Conservation (phyloP, 768 basidiomycete species). For the Rhodotorula taiwanensis region DNA sequence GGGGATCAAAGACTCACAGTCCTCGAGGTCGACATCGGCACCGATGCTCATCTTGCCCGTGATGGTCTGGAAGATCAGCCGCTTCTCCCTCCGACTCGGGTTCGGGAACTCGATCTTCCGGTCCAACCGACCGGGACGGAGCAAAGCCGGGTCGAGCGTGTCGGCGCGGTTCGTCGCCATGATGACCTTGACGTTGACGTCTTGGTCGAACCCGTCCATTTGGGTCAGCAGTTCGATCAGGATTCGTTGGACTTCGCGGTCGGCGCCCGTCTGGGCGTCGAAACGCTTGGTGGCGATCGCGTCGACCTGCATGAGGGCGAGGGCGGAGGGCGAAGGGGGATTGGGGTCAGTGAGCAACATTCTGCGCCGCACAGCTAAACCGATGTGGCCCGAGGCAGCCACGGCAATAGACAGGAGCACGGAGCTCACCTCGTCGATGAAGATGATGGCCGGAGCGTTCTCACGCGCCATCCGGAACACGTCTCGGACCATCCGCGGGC, state of each 20-base stretch:
- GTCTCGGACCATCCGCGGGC: conserved; percentile 98
- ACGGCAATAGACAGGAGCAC: not conserved
- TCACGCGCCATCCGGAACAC: conserved; percentile 96
- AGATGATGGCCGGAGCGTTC: conserved; percentile 95
- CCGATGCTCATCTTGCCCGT: conserved; percentile 96
- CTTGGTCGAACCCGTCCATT: conserved; percentile 99
- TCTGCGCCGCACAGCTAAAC: too few species aligned
- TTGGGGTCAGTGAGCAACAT: not conserved
- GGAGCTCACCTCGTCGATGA: conserved; percentile 67
- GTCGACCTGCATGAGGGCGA: conserved; percentile 56
- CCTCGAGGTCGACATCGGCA: conserved; percentile 95
- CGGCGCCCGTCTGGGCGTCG: conserved; percentile 97
- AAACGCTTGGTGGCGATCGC: conserved; percentile 99
- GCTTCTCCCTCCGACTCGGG: conserved; percentile 87
- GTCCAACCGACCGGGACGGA: conserved; percentile 94
- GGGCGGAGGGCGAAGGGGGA: not conserved
- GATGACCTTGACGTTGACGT: conserved; percentile 98
- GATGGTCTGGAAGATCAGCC: conserved; percentile 95
- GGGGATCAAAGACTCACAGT: conserved; percentile 59
- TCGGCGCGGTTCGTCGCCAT: conserved; percentile 99
- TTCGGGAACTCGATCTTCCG: conserved; percentile 98
- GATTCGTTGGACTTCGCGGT: conserved; percentile 97
- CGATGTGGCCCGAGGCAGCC: too few species aligned
- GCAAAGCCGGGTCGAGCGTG: conserved; percentile 91
- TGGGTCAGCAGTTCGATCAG: conserved; percentile 92